Conservation (phyloP, 495 filamentous ascomycete species). For the Lepidopterella palustris region DNA sequence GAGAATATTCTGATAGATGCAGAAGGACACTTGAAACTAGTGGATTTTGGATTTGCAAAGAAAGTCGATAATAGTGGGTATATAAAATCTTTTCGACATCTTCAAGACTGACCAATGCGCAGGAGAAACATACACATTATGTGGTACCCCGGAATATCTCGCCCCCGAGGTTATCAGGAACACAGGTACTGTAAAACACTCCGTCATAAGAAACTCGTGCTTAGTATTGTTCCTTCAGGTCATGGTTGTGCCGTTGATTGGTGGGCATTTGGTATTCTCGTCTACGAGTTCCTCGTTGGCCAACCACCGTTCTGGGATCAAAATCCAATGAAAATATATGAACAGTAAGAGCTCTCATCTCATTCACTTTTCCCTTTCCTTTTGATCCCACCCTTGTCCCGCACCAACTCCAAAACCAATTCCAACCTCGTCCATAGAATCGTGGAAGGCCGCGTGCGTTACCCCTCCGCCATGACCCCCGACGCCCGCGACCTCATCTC, state of each 20-base stretch:
- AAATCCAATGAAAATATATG: conserved; percentile 94
- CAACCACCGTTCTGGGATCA: conserved; percentile 97
- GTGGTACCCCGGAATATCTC: conserved; percentile 93
- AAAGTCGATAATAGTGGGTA: conserved; percentile 54
- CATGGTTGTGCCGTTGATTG: conserved; percentile 97
- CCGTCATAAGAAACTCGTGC: background rate
- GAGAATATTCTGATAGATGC: conserved; percentile 92
- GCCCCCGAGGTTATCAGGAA: conserved; percentile 95
- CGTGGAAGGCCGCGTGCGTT: conserved; percentile 64
- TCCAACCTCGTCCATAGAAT: conserved; percentile 46
- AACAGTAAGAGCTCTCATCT: conserved; percentile 51
- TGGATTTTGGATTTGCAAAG: conserved; percentile 99
- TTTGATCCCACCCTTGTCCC: background rate
- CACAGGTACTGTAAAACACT: conserved; percentile 43
- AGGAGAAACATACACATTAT: conserved; percentile 91
- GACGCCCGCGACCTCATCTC: conserved; percentile 80
- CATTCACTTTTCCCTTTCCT: no score
- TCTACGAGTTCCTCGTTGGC: conserved; percentile 93
- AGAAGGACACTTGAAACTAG: conserved; percentile 88
- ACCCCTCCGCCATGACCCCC: conserved; percentile 61
- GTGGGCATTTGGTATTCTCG: conserved; percentile 95
- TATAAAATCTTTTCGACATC: background rate
- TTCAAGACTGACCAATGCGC: background rate
- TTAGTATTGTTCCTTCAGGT: conserved; percentile 38
- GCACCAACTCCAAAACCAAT: background rate